Evolutionary conservation across 805 yeast genomes (phyloP), one percentile per base, ranked within the genome.

Genomic region (Nakazawaea wickerhamii): DNA sequence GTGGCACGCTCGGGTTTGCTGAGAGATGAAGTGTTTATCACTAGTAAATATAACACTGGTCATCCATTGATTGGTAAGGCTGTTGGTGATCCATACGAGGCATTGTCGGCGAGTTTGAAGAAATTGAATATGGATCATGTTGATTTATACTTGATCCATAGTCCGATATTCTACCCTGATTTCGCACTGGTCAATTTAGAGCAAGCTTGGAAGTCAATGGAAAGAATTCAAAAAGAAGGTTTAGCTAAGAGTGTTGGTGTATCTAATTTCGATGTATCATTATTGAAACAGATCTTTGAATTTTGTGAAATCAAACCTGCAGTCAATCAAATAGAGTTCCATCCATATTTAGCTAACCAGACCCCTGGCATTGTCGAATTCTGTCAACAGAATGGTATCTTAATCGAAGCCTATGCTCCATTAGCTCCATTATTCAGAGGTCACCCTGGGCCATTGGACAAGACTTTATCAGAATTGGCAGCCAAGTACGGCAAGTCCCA

Each of bases 291-390:
- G 35, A 52, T 81, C 13, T 53, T 72, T 36, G 58, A 64, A 13
- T 35, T 47, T 30, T 64, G 67, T 15, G 58, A 62, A 41, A 51
- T 68, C 32, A 61, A 63, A 47, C 87, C 88, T 2, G 70, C 61
- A 35, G 78, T 78, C 13, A 72, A 79, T 55, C 88, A 81, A 59
- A 73, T 81, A 47, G 87, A 81, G 57, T 80, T 65, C 58, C 79
- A 75, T 56, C 79, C 86, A 0, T 75, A 76, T 53, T 66, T 79
- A 50, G 85, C 79, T 50, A 61, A 69, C 47, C 85, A 81, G 55
- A 64, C 81, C 2, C 73, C 77, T 1, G 82, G 77, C 3, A 65
- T 73, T 23, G 47, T 59, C 28, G 59, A 67, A 6, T 73, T 55
- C 49, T 53, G 62, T 23, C 54, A 57, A 30, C 47, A 60, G 21